A percentile compares a stretch with the other conserved stretches of the same genome.
These are phyloP conservation scores for Trichoderma afroharzianum DNA, from an alignment of 2,329 filamentous ascomycete species.

Conservation along the genomic window DNA sequence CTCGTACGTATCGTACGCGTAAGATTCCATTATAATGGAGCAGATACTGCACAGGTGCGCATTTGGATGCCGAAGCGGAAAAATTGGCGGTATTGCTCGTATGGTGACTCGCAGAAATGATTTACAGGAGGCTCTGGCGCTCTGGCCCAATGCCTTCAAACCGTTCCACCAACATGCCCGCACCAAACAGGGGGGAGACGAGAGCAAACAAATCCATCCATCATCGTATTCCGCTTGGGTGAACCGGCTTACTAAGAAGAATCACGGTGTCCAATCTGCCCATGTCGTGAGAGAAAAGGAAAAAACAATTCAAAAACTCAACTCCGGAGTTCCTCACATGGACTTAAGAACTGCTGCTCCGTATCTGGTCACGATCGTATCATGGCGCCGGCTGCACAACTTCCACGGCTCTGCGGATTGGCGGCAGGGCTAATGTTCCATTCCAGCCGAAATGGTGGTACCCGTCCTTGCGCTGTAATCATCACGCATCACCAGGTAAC, in stretches of 20 bases:
- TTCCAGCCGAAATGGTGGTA: background rate
- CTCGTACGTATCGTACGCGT: background rate
- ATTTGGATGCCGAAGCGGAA: no score
- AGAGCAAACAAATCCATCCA: background rate
- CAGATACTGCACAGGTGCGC: background rate
- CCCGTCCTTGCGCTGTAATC: background rate
- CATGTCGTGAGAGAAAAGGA: background rate
- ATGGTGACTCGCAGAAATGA: conserved; percentile 14
- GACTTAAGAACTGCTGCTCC: background rate
- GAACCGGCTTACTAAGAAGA: conserved; percentile 10
- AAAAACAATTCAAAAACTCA: background rate
- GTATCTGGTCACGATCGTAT: background rate
- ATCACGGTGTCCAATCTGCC: background rate
- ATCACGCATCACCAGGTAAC: background rate
- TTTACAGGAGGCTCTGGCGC: conserved; percentile 11
- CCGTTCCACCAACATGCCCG: background rate
- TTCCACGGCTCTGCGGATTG: background rate
- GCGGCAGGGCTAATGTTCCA: background rate
- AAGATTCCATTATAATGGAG: background rate
- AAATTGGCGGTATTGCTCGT: background rate
- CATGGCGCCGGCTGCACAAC: background rate
- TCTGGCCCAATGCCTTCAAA: conserved; percentile 5
- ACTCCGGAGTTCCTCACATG: background rate
- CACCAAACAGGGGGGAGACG: background rate
- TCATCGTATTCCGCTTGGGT: background rate